Percentiles rank a stretch among this genome's conserved stretches.
Evolutionary conservation across 768 basidiomycete genomes (phyloP).

Genomic region (Amanita rubescens): DNA sequence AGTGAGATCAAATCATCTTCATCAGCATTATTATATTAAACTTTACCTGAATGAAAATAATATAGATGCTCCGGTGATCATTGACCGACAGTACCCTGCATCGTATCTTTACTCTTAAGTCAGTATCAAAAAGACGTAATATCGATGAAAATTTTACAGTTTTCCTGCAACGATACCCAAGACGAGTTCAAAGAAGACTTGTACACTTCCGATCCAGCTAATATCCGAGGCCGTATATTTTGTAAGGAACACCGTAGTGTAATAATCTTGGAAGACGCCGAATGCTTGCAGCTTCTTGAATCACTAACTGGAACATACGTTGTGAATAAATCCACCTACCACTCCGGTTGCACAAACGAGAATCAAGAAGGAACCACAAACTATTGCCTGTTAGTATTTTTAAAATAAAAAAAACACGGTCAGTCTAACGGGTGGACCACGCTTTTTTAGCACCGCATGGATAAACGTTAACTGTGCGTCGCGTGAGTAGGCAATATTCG

Average conservation of each 20-base stretch:
- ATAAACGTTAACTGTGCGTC: background rate
- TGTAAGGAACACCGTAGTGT: slow-evolving; percentile 1
- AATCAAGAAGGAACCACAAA: slow-evolving; percentile 3
- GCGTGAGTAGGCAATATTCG: background rate
- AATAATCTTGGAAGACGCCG: slow-evolving; percentile 11
- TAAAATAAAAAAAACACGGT: background rate
- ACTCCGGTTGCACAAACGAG: slow-evolving; percentile 2
- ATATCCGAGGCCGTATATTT: slow-evolving; percentile 9
- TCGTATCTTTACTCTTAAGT: slow-evolving; percentile 6
- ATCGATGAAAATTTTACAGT: background rate
- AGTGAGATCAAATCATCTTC: background rate
- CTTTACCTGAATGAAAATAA: slow-evolving; percentile 8
- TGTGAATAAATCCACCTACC: background rate
- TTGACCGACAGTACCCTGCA: slow-evolving; percentile 9
- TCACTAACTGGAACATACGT: background rate
- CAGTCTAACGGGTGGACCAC: slow-evolving; percentile 5
- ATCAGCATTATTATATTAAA: background rate
- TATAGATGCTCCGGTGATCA: slow-evolving; percentile 3
- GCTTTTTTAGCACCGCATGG: slow-evolving; percentile 2
- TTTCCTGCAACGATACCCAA: slow-evolving; percentile 9
- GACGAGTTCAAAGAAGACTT: slow-evolving; percentile 9
- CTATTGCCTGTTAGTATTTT: background rate
- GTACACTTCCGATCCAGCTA: slow-evolving; percentile 10
- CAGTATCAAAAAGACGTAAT: background rate
- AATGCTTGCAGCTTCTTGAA: slow-evolving; percentile 4